A percentile compares a stretch with the other conserved stretches of the same genome.
These are phyloP conservation scores for Cladophialophora yegresii DNA, from an alignment of 2,329 filamentous ascomycete species.

Conservation along the genomic window DNA sequence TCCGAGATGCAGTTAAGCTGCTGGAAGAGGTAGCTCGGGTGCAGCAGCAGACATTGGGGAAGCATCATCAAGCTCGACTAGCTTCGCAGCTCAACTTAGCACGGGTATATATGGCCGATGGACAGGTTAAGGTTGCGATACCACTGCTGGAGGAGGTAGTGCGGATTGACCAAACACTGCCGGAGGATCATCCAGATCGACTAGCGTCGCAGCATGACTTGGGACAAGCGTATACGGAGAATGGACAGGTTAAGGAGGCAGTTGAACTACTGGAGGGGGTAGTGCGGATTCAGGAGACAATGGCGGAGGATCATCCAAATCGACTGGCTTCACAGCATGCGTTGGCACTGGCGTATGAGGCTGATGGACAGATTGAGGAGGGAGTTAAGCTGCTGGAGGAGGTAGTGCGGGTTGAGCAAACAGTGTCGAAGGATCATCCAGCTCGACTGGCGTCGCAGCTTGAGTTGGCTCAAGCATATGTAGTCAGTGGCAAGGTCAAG, in stretches of 20 bases:
- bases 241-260: background rate
- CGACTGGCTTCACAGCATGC: constrained; percentile 20
- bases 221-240: background rate
- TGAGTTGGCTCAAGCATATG: background rate
- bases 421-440: background rate
- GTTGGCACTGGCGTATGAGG: constrained; percentile 26
- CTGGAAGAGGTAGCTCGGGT: background rate
- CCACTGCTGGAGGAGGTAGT: background rate
- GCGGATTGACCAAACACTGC: background rate
- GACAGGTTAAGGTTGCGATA: background rate
- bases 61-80: background rate
- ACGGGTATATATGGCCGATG: background rate
- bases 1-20: background rate
- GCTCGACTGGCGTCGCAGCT: background rate
- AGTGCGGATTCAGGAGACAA: constrained; percentile 11
- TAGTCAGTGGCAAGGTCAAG: background rate
- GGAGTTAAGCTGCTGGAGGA: background rate
- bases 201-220: constrained; percentile 1
- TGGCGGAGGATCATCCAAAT: constrained; percentile 38
- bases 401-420: background rate
- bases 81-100: background rate
- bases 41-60: background rate
- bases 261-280: background rate
- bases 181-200: background rate
- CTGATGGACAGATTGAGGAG: background rate